Conservation (phyloP, 2,329 filamentous ascomycete species). For the Rhexocercosporidium sp. region DNA sequence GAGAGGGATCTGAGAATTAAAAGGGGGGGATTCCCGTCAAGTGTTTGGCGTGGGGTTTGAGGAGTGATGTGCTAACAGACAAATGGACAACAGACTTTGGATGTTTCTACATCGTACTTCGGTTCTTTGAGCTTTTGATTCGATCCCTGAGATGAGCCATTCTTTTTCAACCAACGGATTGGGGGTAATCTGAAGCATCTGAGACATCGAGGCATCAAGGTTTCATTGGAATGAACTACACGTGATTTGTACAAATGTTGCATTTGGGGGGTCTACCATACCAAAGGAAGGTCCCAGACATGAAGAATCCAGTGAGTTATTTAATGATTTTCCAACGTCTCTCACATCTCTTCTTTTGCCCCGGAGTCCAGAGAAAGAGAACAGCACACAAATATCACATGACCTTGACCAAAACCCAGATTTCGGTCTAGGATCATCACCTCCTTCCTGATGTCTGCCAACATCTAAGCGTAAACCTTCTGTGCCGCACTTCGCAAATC, state of each 20-base stretch:
- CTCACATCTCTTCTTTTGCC: too few relatives aligned
- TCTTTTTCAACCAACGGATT: not conserved
- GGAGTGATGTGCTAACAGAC: not conserved
- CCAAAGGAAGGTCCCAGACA: not conserved
- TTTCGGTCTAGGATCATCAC: not conserved
- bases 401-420: not conserved
- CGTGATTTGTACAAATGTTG: not conserved
- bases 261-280: not conserved
- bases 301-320: not conserved
- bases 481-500: not conserved
- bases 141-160: not conserved
- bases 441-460: not conserved
- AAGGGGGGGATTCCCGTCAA: not conserved
- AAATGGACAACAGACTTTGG: not conserved
- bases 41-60: conserved; percentile 4
- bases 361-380: too few relatives aligned
- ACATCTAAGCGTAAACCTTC: conserved; percentile 3
- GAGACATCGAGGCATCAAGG: not conserved
- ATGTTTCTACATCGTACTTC: not conserved
- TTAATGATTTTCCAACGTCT: too few relatives aligned
- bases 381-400: too few relatives aligned
- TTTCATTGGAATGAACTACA: conserved; percentile 1
- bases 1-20: not conserved
- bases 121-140: not conserved
- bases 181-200: not conserved